phyloP scores from a whole-genome alignment of 2,329 filamentous ascomycete genomes.

The Talaromyces sp. region DNA sequence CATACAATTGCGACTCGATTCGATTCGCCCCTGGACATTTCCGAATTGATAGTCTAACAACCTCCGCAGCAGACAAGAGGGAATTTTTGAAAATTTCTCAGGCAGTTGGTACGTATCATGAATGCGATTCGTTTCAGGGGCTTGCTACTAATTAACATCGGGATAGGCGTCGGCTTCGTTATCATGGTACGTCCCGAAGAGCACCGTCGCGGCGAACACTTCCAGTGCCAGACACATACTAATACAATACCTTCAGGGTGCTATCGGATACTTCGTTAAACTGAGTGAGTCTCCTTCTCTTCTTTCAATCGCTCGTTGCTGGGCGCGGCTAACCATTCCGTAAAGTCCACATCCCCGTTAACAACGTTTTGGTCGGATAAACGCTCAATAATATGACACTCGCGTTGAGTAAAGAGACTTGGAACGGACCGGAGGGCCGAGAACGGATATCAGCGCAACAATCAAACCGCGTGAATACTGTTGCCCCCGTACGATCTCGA shows the following conservation, averaged over 20 bases:
- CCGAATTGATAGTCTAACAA: constrained; percentile 15
- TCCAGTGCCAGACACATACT: background rate
- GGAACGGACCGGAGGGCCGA: background rate
- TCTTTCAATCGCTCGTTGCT: background rate
- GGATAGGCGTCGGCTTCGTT: constrained; percentile 48
- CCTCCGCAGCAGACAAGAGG: constrained; percentile 52
- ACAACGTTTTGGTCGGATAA: constrained; percentile 50
- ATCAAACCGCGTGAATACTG: background rate
- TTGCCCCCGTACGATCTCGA: background rate
- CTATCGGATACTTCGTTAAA: constrained; percentile 60
- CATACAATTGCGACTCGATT: background rate
- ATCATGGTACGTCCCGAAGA: constrained; percentile 45
- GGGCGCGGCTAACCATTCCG: background rate
- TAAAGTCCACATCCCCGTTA: constrained; percentile 49
- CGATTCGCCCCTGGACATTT: background rate
- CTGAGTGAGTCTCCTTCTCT: constrained; percentile 46
- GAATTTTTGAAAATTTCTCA: constrained; percentile 61
- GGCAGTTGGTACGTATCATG: constrained; percentile 25
- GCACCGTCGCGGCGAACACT: constrained; percentile 5
- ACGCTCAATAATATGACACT: constrained; percentile 25
- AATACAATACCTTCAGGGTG: constrained; percentile 35
- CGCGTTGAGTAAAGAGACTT: background rate
- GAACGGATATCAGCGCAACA: background rate
- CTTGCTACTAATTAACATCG: constrained; percentile 20
- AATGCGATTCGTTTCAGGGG: background rate